Conservation (phyloP, 805 yeast species). For the Metschnikowia kunwiensis region DNA sequence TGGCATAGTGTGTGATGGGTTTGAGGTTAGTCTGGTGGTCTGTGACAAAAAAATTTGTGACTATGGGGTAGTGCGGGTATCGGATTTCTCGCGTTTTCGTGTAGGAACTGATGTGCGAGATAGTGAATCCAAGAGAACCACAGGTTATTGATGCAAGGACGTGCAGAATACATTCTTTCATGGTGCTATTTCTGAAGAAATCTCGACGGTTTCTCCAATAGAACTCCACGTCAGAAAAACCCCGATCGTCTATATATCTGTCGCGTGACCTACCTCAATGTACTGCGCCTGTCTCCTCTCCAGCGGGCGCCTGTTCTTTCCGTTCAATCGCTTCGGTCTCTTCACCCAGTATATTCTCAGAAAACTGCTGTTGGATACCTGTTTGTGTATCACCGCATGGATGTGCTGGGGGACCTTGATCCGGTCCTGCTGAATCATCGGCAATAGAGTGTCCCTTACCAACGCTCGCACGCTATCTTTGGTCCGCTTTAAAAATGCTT, state of each 20-base stretch:
- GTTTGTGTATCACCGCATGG: conserved; percentile 29
- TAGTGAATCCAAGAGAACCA: too few relatives aligned
- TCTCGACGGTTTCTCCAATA: too few relatives aligned
- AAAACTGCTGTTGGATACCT: conserved; percentile 24
- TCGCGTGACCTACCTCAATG: conserved; percentile 1
- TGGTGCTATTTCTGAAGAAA: too few relatives aligned
- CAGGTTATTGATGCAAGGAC: too few relatives aligned
- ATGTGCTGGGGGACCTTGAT: conserved; percentile 11
- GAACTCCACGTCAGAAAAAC: too few relatives aligned
- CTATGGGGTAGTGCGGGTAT: conserved; percentile 8
- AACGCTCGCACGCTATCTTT: conserved; percentile 27
- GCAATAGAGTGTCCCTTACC: conserved; percentile 27
- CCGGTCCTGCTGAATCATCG: conserved; percentile 20
- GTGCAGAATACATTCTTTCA: too few relatives aligned
- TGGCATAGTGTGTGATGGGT: conserved; percentile 32
- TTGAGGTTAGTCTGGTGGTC: neutral
- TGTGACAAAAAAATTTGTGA: conserved; percentile 11
- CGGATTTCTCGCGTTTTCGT: conserved; percentile 4
- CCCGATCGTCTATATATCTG: too few relatives aligned
- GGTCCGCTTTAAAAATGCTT: conserved; percentile 27
- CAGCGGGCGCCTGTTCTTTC: conserved; percentile 1
- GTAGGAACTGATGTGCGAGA: too few relatives aligned
- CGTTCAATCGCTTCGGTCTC: conserved; percentile 4
- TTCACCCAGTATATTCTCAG: conserved; percentile 34
- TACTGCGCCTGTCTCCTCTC: conserved; percentile 10